phyloP scores from a whole-genome alignment of 805 yeast genomes.

The Candida silvicultrix region DNA sequence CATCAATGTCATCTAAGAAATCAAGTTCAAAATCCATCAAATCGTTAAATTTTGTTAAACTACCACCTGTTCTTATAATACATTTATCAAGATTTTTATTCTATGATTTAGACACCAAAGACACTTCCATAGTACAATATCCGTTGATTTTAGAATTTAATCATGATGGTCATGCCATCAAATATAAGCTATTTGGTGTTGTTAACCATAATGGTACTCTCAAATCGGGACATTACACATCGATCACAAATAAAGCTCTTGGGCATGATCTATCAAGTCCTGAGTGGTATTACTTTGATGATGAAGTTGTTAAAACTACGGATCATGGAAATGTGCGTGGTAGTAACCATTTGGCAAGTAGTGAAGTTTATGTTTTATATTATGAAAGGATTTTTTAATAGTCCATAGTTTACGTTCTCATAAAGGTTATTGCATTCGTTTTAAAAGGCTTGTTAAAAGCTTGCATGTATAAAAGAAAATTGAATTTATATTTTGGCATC shows the following conservation, averaged over 20 bases:
- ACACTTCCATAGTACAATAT: constrained; percentile 43
- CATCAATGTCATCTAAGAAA: constrained; percentile 18
- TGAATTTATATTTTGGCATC: no score
- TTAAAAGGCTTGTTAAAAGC: no score
- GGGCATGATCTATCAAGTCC: constrained; percentile 32
- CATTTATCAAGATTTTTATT: constrained; percentile 77
- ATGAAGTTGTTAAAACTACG: constrained; percentile 47
- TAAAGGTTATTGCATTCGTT: not conserved
- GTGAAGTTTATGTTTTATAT: constrained; percentile 65
- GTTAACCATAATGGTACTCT: constrained; percentile 69
- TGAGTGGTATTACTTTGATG: constrained; percentile 73
- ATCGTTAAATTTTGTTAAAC: constrained; percentile 62
- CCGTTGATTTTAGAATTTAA: constrained; percentile 48
- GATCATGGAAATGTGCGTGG: constrained; percentile 41
- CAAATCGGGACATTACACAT: constrained; percentile 72
- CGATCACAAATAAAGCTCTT: constrained; percentile 47
- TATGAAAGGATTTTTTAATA: constrained; percentile 36
- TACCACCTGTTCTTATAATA: constrained; percentile 75
- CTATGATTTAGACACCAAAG: constrained; percentile 48
- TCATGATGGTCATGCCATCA: constrained; percentile 27
- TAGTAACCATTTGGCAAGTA: constrained; percentile 35
- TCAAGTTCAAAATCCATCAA: constrained; percentile 43
- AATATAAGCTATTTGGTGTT: constrained; percentile 53
- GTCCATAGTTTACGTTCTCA: not conserved
- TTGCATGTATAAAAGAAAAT: no score